phyloP scores from a whole-genome alignment of 768 basidiomycete genomes.

The Cubamyces lactineus region DNA sequence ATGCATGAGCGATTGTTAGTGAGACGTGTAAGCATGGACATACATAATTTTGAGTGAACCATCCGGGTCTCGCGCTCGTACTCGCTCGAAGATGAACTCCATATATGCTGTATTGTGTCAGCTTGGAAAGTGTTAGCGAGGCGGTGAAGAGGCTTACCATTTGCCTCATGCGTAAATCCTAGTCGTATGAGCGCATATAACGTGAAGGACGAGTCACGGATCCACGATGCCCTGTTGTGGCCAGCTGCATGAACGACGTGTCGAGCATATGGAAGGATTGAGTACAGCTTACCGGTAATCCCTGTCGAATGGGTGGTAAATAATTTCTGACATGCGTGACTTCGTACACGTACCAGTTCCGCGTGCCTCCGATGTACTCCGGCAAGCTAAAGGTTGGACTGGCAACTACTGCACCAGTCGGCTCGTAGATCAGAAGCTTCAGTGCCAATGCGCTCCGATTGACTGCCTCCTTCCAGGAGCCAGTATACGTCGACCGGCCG shows the following conservation, averaged over 20 bases:
- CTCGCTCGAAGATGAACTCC: slow-evolving; percentile 86
- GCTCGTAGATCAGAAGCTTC: slow-evolving; percentile 92
- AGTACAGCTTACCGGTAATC: slow-evolving; percentile 14
- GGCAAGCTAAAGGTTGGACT: slow-evolving; percentile 95
- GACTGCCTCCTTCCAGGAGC: slow-evolving; percentile 95
- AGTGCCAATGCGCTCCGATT: slow-evolving; percentile 91
- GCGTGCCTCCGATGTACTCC: slow-evolving; percentile 85
- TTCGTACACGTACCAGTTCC: slow-evolving; percentile 69
- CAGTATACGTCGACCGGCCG: slow-evolving; percentile 83
- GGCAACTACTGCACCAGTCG: slow-evolving; percentile 92
- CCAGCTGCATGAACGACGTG: background rate
- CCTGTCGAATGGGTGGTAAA: background rate
- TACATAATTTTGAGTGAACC: slow-evolving; percentile 94
- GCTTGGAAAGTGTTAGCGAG: slow-evolving; percentile 9
- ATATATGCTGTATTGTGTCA: slow-evolving; percentile 62
- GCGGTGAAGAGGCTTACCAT: slow-evolving; percentile 50
- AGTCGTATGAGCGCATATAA: slow-evolving; percentile 92
- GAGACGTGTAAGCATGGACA: slow-evolving; percentile 11
- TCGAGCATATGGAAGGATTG: background rate
- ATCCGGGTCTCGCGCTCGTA: slow-evolving; percentile 84
- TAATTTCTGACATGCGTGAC: background rate
- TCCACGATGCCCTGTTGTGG: slow-evolving; percentile 71
- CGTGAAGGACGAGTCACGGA: slow-evolving; percentile 96
- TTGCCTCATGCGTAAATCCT: slow-evolving; percentile 92
- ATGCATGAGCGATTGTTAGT: background rate